phyloP scores from a whole-genome alignment of 495 filamentous ascomycete species.

The Bacidia rubella region DNA sequence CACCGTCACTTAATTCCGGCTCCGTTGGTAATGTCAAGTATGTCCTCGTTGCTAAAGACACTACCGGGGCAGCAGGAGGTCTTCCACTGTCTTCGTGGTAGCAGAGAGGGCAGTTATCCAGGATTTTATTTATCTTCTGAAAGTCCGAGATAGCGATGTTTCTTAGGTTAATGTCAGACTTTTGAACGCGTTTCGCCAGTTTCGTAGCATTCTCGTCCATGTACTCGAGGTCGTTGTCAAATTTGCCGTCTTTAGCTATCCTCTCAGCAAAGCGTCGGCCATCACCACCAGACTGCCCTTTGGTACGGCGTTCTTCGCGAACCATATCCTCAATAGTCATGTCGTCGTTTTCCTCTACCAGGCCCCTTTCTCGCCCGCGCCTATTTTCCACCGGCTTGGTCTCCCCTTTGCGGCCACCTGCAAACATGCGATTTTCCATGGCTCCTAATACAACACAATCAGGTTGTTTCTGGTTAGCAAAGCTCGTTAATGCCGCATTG shows the following conservation, averaged over 20 bases:
- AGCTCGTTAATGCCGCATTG: constrained; percentile 49
- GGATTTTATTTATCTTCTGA: constrained; percentile 75
- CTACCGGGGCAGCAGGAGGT: constrained; percentile 73
- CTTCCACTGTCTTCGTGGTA: constrained; percentile 78
- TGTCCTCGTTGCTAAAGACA: constrained; percentile 78
- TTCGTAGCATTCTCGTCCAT: constrained; percentile 93
- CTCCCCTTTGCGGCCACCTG: constrained; percentile 57
- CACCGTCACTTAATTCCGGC: constrained; percentile 72
- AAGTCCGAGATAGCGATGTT: constrained; percentile 80
- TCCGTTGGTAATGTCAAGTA: constrained; percentile 82
- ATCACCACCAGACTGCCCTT: constrained; percentile 67
- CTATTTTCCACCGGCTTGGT: constrained; percentile 62
- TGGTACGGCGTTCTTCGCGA: constrained; percentile 73
- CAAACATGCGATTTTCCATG: constrained; percentile 81
- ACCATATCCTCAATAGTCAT: constrained; percentile 97
- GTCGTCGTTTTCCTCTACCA: constrained; percentile 80
- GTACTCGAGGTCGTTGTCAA: constrained; percentile 87
- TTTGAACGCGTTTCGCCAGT: constrained; percentile 77
- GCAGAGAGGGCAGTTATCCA: constrained; percentile 83
- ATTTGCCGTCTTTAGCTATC: constrained; percentile 85
- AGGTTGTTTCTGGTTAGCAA: constrained; percentile 43
- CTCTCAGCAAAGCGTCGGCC: constrained; percentile 72
- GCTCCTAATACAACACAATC: constrained; percentile 69
- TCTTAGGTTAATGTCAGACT: constrained; percentile 76
- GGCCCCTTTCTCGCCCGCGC: constrained; percentile 64